phyloP scores from a whole-genome alignment of 495 filamentous ascomycete genomes.

The Tuber indicum region DNA sequence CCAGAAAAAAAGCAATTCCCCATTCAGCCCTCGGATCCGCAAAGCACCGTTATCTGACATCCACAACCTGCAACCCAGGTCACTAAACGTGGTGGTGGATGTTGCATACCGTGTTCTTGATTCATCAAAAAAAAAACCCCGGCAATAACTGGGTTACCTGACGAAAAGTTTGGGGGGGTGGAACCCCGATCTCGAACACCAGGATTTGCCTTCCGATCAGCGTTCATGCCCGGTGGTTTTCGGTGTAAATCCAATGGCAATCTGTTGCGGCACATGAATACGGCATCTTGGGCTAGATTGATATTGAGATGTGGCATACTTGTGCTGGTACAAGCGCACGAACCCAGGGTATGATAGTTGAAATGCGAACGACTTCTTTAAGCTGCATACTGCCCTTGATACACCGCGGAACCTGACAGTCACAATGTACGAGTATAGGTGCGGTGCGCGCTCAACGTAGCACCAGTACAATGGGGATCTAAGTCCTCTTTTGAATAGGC shows the following conservation, averaged over 20 bases:
- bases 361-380: background rate
- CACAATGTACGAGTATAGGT: background rate
- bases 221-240: background rate
- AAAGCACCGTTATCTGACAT: background rate
- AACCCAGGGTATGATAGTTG: background rate
- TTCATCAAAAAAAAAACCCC: background rate
- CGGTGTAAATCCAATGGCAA: background rate
- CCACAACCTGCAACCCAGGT: background rate
- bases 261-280: background rate
- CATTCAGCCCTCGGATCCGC: background rate
- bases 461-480: background rate
- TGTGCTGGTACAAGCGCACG: background rate
- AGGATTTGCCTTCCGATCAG: background rate
- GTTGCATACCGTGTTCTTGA: conserved; percentile 1
- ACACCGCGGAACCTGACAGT: background rate
- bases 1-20: conserved; percentile 1
- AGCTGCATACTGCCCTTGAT: background rate
- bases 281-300: background rate
- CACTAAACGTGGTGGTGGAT: conserved; percentile 1
- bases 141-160: background rate
- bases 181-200: background rate
- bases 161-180: background rate
- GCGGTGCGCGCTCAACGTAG: background rate
- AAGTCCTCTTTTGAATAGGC: background rate
- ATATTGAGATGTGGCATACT: conserved; percentile 2